Evolutionary conservation across 805 yeast genomes (phyloP).

Genomic region (Wickerhamiella sergipiensis): DNA sequence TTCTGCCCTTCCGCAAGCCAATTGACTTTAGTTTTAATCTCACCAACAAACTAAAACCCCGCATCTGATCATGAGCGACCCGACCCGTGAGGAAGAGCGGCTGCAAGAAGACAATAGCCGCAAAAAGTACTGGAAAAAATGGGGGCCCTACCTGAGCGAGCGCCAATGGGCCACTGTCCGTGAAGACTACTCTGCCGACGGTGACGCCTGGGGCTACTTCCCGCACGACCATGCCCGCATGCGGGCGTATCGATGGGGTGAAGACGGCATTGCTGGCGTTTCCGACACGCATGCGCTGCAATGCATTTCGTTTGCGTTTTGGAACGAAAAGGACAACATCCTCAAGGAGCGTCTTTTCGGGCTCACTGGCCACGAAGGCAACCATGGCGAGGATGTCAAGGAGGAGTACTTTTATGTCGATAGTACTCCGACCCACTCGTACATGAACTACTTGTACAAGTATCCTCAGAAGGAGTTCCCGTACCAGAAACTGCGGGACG

Average conservation of each 20-base stretch:
- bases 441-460: slow-evolving; percentile 82
- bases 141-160: slow-evolving; percentile 88
- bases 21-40: background rate
- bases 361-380: slow-evolving; percentile 82
- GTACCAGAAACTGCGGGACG: slow-evolving; percentile 56
- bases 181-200: slow-evolving; percentile 74
- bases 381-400: slow-evolving; percentile 93
- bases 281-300: slow-evolving; percentile 69
- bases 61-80: background rate
- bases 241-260: slow-evolving; percentile 87
- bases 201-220: slow-evolving; percentile 84
- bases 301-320: slow-evolving; percentile 68
- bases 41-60: no score
- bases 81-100: slow-evolving; percentile 27
- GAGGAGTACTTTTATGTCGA: slow-evolving; percentile 55
- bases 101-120: slow-evolving; percentile 29
- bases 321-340: slow-evolving; percentile 82
- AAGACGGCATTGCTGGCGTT: slow-evolving; percentile 86
- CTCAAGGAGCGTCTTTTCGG: slow-evolving; percentile 82
- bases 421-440: slow-evolving; percentile 85
- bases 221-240: slow-evolving; percentile 75
- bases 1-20: background rate
- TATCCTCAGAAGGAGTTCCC: slow-evolving; percentile 84
- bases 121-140: slow-evolving; percentile 56
- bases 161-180: slow-evolving; percentile 63